Base-by-base conservation (phyloP, 805 yeast species). In the Yarrowia sp. region DNA sequence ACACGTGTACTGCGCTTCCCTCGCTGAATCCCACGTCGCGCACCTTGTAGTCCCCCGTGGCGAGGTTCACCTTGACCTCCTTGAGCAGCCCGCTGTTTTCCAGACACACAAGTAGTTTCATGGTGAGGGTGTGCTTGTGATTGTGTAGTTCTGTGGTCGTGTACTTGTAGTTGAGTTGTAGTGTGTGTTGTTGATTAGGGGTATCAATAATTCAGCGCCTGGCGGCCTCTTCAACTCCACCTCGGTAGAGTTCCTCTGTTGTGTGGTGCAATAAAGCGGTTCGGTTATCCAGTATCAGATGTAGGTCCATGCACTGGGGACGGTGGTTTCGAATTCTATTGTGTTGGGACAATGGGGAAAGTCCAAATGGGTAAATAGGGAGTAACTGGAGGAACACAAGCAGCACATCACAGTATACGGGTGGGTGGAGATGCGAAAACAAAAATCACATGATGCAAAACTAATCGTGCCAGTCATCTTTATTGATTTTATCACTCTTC, bases 91-190 rank as follows among this genome's bases (percentile, higher is more conserved):
- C 67, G 19, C 22, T 35, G 48, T 48, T 40, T 32, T 63, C 67
- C 40, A 63, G 56, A 16, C 67, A 38, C 45, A 63, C 67, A 15
- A 63, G 67, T n/a, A 63, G 56, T 48, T 63, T 63, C 67, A 63
- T 63, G 38, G 59, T n/a, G 43, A n/a, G 8, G 12, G 12, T 36
- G 58, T 32, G 15, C 19, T 32, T 14, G 38, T 11, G 8, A 15
- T 16, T 19, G 19, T 19, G 19, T 19, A 19, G 19, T 19, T 19
- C 19, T 19, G 19, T 19, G 19, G 19, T 19, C 19, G 32, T 26
- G 32, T 26, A 26, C 32, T 19, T 8, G 22, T 38, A 14, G 12
- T 22, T 14, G 8, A 8, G 5, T 26, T 36, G 32, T 26, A 26
- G 8, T 36, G 56, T 50, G 55, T 52, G 42, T 38, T 52, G 41